These are phyloP conservation scores for Alternaria sp. DNA, from an alignment of 2,329 filamentous ascomycete species.

Conservation along the genomic window DNA sequence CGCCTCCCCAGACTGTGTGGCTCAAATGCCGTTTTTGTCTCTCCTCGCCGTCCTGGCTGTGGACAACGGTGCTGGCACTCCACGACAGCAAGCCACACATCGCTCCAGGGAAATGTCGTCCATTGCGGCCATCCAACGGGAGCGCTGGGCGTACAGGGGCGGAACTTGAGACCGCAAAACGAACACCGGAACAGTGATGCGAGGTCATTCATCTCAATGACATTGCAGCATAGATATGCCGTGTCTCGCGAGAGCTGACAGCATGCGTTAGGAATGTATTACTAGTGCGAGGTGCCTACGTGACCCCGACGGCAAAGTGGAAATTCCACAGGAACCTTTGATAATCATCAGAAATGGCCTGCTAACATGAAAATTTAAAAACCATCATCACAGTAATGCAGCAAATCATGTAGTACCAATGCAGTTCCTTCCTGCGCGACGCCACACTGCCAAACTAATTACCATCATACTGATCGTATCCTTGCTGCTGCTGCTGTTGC, in stretches of 20 bases:
- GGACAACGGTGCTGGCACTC: constrained; percentile 32
- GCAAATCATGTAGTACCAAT: constrained; percentile 39
- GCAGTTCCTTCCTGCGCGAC: constrained; percentile 36
- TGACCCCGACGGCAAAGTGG: constrained; percentile 1
- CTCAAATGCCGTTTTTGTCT: constrained; percentile 30
- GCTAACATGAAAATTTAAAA: constrained; percentile 13
- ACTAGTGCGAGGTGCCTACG: constrained; percentile 18
- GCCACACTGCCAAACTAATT: constrained; percentile 47
- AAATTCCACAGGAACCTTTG: constrained; percentile 15
- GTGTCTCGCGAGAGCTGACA: constrained; percentile 9
- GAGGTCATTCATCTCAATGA: not conserved
- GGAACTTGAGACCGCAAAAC: constrained; percentile 9
- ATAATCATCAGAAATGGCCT: constrained; percentile 12
- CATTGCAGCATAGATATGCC: not conserved
- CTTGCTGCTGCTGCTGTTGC: constrained; percentile 48
- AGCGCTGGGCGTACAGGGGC: constrained; percentile 5
- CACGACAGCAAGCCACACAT: constrained; percentile 34
- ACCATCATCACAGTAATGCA: constrained; percentile 37
- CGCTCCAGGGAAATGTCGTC: constrained; percentile 2
- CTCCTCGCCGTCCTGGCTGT: constrained; percentile 23
- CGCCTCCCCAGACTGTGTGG: constrained; percentile 27
- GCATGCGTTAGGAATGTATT: constrained; percentile 20
- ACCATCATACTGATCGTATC: constrained; percentile 53
- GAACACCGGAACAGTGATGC: constrained; percentile 4
- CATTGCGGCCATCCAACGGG: not conserved